Evolutionary conservation across 2,329 filamentous ascomycete species (phyloP), one percentile per base, ranked within the genome.

Genomic region (Neofusicoccum sp.): DNA sequence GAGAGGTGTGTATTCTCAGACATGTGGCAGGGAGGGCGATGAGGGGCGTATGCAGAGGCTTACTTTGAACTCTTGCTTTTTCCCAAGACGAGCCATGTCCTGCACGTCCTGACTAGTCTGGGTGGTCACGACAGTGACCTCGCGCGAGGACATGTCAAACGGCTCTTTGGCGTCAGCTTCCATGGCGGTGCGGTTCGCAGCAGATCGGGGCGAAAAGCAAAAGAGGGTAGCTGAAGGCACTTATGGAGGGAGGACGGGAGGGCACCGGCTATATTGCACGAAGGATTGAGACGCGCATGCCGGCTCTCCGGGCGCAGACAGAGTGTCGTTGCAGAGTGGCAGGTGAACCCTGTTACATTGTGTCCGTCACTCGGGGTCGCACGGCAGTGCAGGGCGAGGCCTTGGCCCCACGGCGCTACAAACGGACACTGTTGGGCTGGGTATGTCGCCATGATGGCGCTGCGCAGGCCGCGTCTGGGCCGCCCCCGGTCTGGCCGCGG

Each of bases 41-140:
- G n/a, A 26, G 9, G 43, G 44, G 24, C 11, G 11, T 3, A n/a
- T 1, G 16, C 3, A 12, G 11, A 7, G 38, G 48, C 68, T 62
- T 58, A 72, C 78, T 62, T 77, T 75, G 61, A 82, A 71, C 53
- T 82, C 78, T 60, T 81, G 79, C n/a, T 73, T 70, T 68, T 81
- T 82, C 43, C 80, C 80, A 75, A 83, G 74, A 16, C 80, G 76
- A 31, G 71, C 71, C 76, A 82, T 79, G 60, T 82, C 76, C 7
- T 49, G 45, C 20, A 28, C 45, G 33, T 49, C 45, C 12, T 49
- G 45, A 31, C 31, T 34, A 31, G 45, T 49, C 31, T 49, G 45
- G 6, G 45, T 49, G 28, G 28, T 16, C 14, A 34, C 28, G 16
- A 33, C 26, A 14, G 20, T 49, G 26, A 49, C 28, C 28, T 49